Conservation (phyloP, 1,284 basidiomycete species). For the Thecaphora frezii region DNA sequence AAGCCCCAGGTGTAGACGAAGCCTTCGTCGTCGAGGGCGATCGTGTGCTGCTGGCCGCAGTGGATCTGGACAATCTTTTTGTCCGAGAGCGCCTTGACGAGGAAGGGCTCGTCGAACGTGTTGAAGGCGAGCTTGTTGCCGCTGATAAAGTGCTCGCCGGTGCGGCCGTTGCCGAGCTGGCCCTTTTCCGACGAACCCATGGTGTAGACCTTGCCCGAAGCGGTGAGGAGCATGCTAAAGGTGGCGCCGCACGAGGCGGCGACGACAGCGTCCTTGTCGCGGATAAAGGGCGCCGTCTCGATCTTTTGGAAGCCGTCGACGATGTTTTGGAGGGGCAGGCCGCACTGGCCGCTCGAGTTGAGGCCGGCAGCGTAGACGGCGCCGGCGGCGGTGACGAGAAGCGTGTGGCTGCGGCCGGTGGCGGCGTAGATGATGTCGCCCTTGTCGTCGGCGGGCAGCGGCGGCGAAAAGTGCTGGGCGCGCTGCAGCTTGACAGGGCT, state of each 20-base stretch:
- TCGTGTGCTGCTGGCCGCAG: slow-evolving; percentile 81
- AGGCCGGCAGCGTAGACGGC: slow-evolving; percentile 79
- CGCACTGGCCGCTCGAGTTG: slow-evolving; percentile 85
- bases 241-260: slow-evolving; percentile 78
- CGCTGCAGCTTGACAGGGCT: slow-evolving; percentile 63
- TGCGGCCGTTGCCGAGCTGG: slow-evolving; percentile 85
- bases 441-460: slow-evolving; percentile 66
- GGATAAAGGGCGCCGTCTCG: slow-evolving; percentile 62
- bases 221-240: slow-evolving; percentile 80
- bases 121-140: slow-evolving; percentile 81
- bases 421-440: slow-evolving; percentile 78
- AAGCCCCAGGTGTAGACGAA: slow-evolving; percentile 69
- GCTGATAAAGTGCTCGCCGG: slow-evolving; percentile 81
- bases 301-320: slow-evolving; percentile 75
- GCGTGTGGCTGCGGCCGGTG: slow-evolving; percentile 76
- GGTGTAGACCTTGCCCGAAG: slow-evolving; percentile 77
- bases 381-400: slow-evolving; percentile 80
- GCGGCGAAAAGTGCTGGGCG: slow-evolving; percentile 44
- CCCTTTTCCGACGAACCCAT: slow-evolving; percentile 90
- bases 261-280: slow-evolving; percentile 68
- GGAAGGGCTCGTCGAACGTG: slow-evolving; percentile 68
- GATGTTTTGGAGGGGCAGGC: slow-evolving; percentile 67
- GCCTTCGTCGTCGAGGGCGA: slow-evolving; percentile 74
- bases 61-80: slow-evolving; percentile 78
- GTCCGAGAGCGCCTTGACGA: slow-evolving; percentile 69